Conservation (phyloP, 805 yeast genomes). For the Myxozyma geophila region DNA sequence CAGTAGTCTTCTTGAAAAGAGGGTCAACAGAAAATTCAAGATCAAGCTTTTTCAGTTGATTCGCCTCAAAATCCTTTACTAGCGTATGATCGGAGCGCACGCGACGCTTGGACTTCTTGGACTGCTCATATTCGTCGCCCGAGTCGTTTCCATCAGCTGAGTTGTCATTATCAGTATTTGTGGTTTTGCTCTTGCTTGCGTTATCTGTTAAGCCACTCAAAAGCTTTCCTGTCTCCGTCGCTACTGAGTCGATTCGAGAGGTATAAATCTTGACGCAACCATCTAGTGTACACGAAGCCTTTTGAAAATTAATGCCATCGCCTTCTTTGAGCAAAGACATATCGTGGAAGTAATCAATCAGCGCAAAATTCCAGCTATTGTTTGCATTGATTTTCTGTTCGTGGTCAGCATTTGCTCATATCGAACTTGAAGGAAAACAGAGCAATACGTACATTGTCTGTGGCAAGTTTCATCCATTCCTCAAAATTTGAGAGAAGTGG, state of each 20-base stretch:
- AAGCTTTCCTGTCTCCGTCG: conserved; percentile 84
- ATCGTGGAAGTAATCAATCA: conserved; percentile 90
- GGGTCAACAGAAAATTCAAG: conserved; percentile 50
- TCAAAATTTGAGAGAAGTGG: conserved; percentile 57
- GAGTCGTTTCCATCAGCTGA: conserved; percentile 35
- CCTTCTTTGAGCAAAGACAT: conserved; percentile 74
- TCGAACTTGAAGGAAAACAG: background rate
- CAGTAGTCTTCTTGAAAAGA: conserved; percentile 50
- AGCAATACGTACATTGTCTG: conserved; percentile 57
- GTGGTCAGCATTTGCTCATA: conserved; percentile 14
- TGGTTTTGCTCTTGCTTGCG: conserved; percentile 33
- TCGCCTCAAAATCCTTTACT: conserved; percentile 41
- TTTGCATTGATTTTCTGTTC: conserved; percentile 69
- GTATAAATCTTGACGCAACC: conserved; percentile 94
- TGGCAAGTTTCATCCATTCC: conserved; percentile 80
- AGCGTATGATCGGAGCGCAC: conserved; percentile 42
- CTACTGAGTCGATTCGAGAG: conserved; percentile 89
- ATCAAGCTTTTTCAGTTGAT: conserved; percentile 45
- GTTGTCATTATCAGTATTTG: conserved; percentile 33
- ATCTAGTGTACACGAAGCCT: conserved; percentile 88
- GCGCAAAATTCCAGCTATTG: conserved; percentile 88
- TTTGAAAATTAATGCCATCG: conserved; percentile 82
- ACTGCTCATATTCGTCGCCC: conserved; percentile 38
- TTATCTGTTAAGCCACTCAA: conserved; percentile 69
- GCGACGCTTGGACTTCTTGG: conserved; percentile 32